phyloP scores from a whole-genome alignment of 345 rosid genomes.

The Heritiera littoralis region DNA sequence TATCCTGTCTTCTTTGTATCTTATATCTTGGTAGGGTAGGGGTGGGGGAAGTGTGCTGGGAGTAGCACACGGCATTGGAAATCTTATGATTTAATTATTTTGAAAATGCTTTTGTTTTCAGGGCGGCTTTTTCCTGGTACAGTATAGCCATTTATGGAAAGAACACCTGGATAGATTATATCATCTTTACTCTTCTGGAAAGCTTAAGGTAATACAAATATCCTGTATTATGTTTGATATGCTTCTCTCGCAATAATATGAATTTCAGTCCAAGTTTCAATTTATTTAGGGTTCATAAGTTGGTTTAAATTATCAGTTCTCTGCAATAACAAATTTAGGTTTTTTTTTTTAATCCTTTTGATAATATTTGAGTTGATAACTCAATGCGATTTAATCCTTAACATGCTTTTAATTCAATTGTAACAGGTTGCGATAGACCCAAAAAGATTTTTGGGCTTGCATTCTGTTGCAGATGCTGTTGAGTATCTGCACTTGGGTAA shows the following conservation, averaged over 20 bases:
- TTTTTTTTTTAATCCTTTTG: not conserved
- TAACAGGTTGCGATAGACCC: conserved; percentile 73
- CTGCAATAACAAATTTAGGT: not conserved
- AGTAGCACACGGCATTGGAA: not conserved
- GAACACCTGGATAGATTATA: conserved; percentile 67
- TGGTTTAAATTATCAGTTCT: not conserved
- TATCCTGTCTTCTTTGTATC: not conserved
- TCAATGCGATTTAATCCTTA: conserved; percentile 12
- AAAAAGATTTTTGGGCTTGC: conserved; percentile 63
- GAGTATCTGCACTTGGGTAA: conserved; percentile 94
- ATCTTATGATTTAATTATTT: not conserved
- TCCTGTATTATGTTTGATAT: conserved; percentile 2
- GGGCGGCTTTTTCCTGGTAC: conserved; percentile 92
- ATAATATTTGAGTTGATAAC: not conserved
- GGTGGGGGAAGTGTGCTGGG: too few relatives aligned
- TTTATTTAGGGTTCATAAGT: not conserved
- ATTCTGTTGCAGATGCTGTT: conserved; percentile 81
- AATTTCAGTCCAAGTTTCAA: not conserved
- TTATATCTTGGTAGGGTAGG: not conserved
- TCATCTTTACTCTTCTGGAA: conserved; percentile 66
- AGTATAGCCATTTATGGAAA: conserved; percentile 76
- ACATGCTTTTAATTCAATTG: not conserved
- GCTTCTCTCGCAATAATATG: not conserved
- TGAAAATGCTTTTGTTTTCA: conserved; percentile 35
- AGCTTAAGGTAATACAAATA: conserved; percentile 67